These are phyloP conservation scores for Priceomyces melissophilus DNA, from an alignment of 805 yeast genomes.

Conservation along the genomic window DNA sequence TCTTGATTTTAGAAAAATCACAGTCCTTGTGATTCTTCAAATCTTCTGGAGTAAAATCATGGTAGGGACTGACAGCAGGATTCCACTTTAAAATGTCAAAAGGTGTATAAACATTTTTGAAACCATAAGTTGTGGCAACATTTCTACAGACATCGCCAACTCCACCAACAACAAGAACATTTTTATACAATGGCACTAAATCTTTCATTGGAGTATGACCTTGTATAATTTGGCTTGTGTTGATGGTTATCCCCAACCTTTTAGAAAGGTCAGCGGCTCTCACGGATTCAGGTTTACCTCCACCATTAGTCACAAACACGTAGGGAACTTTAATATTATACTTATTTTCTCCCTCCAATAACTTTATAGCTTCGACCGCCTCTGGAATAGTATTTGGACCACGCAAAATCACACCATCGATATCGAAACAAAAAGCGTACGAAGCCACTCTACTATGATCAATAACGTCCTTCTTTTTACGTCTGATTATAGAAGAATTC, in stretches of 20 bases:
- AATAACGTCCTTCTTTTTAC: conserved; percentile 50
- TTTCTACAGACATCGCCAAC: conserved; percentile 79
- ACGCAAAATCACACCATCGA: conserved; percentile 84
- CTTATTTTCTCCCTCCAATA: conserved; percentile 74
- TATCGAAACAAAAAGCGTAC: conserved; percentile 89
- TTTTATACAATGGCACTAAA: conserved; percentile 61
- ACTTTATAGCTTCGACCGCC: conserved; percentile 66
- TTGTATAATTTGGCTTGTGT: conserved; percentile 80
- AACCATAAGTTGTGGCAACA: conserved; percentile 82
- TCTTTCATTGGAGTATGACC: conserved; percentile 95
- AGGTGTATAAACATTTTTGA: conserved; percentile 77
- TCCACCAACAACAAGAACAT: conserved; percentile 86
- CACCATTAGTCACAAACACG: conserved; percentile 87
- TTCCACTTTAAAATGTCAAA: conserved; percentile 81
- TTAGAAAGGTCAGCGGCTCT: conserved; percentile 69
- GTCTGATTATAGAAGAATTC: conserved; percentile 43
- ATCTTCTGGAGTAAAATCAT: conserved; percentile 73
- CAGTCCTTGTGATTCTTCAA: conserved; percentile 46
- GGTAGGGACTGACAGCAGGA: conserved; percentile 83
- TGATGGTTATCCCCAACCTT: conserved; percentile 57
- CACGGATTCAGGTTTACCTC: conserved; percentile 77
- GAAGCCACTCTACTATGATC: conserved; percentile 74
- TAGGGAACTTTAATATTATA: conserved; percentile 79
- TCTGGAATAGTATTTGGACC: conserved; percentile 84
- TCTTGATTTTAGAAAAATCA: conserved; percentile 64